phyloP scores from a whole-genome alignment of 75 land plant genomes.

The Selaginella tamariscina region DNA sequence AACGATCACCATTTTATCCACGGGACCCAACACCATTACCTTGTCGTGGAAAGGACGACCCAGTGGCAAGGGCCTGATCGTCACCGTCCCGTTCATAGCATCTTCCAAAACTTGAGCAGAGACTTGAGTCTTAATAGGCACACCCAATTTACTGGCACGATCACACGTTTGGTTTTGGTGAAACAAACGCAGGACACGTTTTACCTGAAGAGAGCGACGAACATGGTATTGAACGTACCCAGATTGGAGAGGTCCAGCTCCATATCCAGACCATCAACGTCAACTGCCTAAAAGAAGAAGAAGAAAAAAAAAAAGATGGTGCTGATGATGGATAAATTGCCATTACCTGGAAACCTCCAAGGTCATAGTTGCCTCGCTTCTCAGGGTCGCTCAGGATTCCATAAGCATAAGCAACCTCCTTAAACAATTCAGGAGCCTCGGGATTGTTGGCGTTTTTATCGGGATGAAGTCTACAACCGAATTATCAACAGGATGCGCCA shows the following conservation, averaged over 20 bases:
- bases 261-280: constrained; percentile 85
- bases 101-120: constrained; percentile 3
- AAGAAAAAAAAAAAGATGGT: not conserved
- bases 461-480: constrained; percentile 55
- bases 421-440: constrained; percentile 68
- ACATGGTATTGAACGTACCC: constrained; percentile 94
- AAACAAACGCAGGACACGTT: too few relatives aligned
- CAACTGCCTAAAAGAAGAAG: constrained; percentile 50
- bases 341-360: constrained; percentile 71
- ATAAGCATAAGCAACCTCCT: constrained; percentile 81
- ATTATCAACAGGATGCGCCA: not conserved
- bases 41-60: constrained; percentile 2
- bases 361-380: constrained; percentile 66
- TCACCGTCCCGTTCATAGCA: constrained; percentile 12
- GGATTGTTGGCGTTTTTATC: constrained; percentile 80
- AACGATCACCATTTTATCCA: not conserved
- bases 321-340: not conserved
- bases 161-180: not conserved
- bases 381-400: constrained; percentile 69
- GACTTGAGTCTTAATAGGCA: constrained; percentile 16
- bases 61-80: constrained; percentile 4
- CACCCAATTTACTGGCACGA: constrained; percentile 79
- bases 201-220: constrained; percentile 96
- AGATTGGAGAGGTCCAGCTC: constrained; percentile 94
- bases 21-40: not conserved